phyloP scores from a whole-genome alignment of 805 yeast genomes.

The Wickerhamiella vanderwaltii region DNA sequence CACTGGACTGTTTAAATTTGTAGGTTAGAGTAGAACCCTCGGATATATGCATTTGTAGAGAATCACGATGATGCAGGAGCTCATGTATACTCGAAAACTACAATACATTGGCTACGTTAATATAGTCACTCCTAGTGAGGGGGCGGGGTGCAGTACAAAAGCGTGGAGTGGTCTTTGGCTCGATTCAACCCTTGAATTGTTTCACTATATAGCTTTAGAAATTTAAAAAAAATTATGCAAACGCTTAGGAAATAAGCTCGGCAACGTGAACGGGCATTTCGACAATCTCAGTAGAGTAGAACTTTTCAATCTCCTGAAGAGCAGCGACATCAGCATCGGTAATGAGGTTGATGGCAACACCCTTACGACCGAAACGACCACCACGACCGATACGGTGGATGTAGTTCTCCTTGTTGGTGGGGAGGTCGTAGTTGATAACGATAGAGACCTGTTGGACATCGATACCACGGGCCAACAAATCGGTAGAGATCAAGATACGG shows the following conservation, averaged over 20 bases:
- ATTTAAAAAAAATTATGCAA: no score
- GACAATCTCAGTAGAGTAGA: slow-evolving; percentile 77
- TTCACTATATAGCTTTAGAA: no score
- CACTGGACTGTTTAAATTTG: slow-evolving; percentile 2
- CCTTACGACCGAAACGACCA: slow-evolving; percentile 98
- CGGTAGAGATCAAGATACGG: slow-evolving; percentile 84
- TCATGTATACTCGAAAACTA: no score
- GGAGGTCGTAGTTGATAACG: slow-evolving; percentile 89
- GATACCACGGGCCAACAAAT: slow-evolving; percentile 94
- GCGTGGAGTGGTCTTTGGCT: no score
- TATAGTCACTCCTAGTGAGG: no score
- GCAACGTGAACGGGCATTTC: slow-evolving; percentile 69
- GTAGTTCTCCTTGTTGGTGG: slow-evolving; percentile 81
- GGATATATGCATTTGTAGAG: slow-evolving; percentile 28
- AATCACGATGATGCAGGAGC: no score
- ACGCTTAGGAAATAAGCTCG: slow-evolving; percentile 25
- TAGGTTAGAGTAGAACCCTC: not conserved
- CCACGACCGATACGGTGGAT: slow-evolving; percentile 97
- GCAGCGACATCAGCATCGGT: slow-evolving; percentile 64
- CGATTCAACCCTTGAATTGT: no score
- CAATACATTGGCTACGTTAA: no score
- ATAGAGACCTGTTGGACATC: slow-evolving; percentile 96
- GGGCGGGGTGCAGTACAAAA: no score
- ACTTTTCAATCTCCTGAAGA: slow-evolving; percentile 77
- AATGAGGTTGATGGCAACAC: slow-evolving; percentile 91